Conservation (phyloP, 495 filamentous ascomycete genomes). For the Podospora sp. region DNA sequence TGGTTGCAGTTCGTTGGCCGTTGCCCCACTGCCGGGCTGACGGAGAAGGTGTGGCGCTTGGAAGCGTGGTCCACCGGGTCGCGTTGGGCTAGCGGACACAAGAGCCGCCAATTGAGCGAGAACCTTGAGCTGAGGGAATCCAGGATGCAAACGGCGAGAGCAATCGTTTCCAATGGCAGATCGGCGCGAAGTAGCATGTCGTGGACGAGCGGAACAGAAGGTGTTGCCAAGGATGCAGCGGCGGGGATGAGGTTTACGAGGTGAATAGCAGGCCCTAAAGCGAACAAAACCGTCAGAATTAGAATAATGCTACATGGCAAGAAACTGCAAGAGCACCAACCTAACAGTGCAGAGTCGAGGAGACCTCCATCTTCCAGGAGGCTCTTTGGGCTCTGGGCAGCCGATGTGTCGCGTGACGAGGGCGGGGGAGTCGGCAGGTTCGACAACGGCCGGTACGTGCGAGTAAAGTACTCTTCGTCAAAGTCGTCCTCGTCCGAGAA, state of each 20-base stretch:
- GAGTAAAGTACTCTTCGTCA: slow-evolving; percentile 57
- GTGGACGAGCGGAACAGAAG: slow-evolving; percentile 55
- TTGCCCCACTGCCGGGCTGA: slow-evolving; percentile 25
- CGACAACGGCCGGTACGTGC: slow-evolving; percentile 61
- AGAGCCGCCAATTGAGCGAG: slow-evolving; percentile 54
- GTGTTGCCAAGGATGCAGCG: slow-evolving; percentile 51
- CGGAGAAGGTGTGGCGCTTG: slow-evolving; percentile 52
- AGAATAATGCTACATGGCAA: neutral
- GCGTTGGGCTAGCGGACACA: slow-evolving; percentile 44
- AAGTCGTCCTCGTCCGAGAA: slow-evolving; percentile 49
- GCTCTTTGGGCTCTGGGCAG: slow-evolving; percentile 42
- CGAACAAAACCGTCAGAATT: slow-evolving; percentile 4
- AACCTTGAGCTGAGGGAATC: slow-evolving; percentile 59
- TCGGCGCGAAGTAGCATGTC: slow-evolving; percentile 53
- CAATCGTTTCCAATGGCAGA: slow-evolving; percentile 53
- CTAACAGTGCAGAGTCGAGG: slow-evolving; percentile 47
- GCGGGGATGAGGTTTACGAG: slow-evolving; percentile 58
- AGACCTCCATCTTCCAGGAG: slow-evolving; percentile 47
- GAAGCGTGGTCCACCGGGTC: slow-evolving; percentile 20
- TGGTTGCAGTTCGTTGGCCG: slow-evolving; percentile 18
- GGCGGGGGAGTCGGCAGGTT: slow-evolving; percentile 63
- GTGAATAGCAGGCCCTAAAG: slow-evolving; percentile 55
- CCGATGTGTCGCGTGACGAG: slow-evolving; percentile 48
- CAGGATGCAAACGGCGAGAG: slow-evolving; percentile 57
- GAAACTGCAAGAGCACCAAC: slow-evolving; percentile 36